These are phyloP conservation scores for Aristolochia contorta DNA, from an alignment of 164 flowering plant genomes.

Conservation along the genomic window DNA sequence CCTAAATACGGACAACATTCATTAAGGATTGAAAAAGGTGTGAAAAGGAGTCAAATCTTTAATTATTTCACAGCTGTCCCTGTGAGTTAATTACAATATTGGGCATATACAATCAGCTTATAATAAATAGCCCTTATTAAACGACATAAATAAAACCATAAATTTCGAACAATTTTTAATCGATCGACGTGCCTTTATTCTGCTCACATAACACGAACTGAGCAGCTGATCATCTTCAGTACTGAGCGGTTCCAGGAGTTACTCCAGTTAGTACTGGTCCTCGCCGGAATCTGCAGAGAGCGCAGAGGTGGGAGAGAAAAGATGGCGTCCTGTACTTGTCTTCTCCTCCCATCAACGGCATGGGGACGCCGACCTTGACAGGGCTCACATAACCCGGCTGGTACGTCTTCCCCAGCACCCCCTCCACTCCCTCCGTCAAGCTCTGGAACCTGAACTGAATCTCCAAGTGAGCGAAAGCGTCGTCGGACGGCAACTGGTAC, in stretches of 20 bases:
- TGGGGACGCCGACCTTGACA: conserved; percentile 50
- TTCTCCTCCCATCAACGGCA: conserved; percentile 83
- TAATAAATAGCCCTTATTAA: too few species aligned
- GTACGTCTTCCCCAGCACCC: conserved; percentile 63
- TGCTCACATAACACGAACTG: too few species aligned
- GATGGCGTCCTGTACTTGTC: conserved; percentile 50
- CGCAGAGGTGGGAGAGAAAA: conserved; percentile 40
- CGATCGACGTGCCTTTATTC: too few species aligned
- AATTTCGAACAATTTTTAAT: too few species aligned
- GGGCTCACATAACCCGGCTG: conserved; percentile 49
- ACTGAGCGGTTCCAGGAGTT: neutral
- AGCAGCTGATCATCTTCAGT: neutral
- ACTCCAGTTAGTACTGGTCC: too few species aligned
- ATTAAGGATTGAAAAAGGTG: too few species aligned
- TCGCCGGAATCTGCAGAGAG: conserved; percentile 38
- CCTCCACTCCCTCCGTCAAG: conserved; percentile 44
- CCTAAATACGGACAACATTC: too few species aligned
- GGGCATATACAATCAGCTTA: too few species aligned
- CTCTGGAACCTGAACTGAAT: conserved; percentile 26
- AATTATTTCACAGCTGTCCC: too few species aligned
- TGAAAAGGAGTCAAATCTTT: too few species aligned
- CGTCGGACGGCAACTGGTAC: conserved; percentile 42
- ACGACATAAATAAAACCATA: too few species aligned
- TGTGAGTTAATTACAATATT: too few species aligned
- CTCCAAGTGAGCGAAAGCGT: conserved; percentile 45